These are phyloP conservation scores for Globisporangium viniferum DNA, from an alignment of 352 stramenopile species.

Conservation along the genomic window DNA sequence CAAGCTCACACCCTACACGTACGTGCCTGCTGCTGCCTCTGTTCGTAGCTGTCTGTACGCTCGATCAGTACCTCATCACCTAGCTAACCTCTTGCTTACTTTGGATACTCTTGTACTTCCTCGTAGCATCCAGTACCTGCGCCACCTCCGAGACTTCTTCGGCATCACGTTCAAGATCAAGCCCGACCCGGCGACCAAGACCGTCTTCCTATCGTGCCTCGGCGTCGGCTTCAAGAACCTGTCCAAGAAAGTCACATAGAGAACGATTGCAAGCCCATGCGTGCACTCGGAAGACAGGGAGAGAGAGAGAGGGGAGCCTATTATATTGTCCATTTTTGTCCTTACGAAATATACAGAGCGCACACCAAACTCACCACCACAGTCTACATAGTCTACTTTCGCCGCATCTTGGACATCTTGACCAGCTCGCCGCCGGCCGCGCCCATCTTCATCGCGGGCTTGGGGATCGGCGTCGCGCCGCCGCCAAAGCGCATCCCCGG, in stretches of 20 bases:
- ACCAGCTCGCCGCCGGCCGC: conserved; percentile 42
- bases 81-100: background rate
- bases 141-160: conserved; percentile 91
- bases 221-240: conserved; percentile 96
- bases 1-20: conserved; percentile 85
- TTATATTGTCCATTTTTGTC: conserved; percentile 2
- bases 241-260: conserved; percentile 93
- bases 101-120: background rate
- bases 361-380: conserved; percentile 1
- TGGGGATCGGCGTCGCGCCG: conserved; percentile 60
- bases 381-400: conserved; percentile 33
- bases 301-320: background rate
- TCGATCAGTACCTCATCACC: background rate
- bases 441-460: conserved; percentile 72
- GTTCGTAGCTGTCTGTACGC: background rate
- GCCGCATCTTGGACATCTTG: conserved; percentile 61
- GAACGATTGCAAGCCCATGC: background rate
- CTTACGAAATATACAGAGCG: background rate
- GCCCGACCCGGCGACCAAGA: conserved; percentile 83
- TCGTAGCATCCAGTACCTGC: conserved; percentile 82
- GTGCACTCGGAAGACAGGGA: background rate
- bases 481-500: conserved; percentile 25
- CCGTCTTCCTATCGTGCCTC: conserved; percentile 92
- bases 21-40: conserved; percentile 17
- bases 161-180: conserved; percentile 94